phyloP scores from a whole-genome alignment of 192 early-diverging fungal species.

The Backusella tuberculispora region DNA sequence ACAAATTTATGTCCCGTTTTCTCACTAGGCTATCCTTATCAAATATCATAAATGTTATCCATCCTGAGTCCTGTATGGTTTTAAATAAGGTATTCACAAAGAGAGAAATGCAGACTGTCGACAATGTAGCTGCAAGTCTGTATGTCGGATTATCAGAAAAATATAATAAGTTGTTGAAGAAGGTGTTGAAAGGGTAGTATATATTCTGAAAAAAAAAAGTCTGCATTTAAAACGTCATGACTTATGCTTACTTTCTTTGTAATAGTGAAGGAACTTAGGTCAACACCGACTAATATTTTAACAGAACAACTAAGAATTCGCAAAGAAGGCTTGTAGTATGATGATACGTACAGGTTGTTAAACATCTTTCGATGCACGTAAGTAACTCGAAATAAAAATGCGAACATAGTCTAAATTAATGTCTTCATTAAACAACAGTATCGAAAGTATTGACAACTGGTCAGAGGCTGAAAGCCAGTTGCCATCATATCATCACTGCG shows the following conservation, averaged over 20 bases:
- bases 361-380: background rate
- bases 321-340: background rate
- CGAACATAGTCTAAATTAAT: background rate
- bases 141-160: slow-evolving; percentile 12
- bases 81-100: slow-evolving; percentile 14
- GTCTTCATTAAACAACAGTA: slow-evolving; percentile 1
- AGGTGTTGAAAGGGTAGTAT: slow-evolving; percentile 21
- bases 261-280: background rate
- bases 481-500: background rate
- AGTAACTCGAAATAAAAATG: background rate
- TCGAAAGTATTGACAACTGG: background rate
- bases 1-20: background rate
- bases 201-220: slow-evolving; percentile 11
- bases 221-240: background rate
- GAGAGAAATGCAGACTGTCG: slow-evolving; percentile 20
- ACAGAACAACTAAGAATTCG: background rate
- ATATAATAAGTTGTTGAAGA: slow-evolving; percentile 16
- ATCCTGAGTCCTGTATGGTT: slow-evolving; percentile 6
- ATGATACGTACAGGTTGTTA: slow-evolving; percentile 2
- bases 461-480: background rate
- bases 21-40: slow-evolving; percentile 8
- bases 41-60: slow-evolving; percentile 3
- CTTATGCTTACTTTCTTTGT: slow-evolving; percentile 9
- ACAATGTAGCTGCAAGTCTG: background rate
- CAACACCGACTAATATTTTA: background rate